Base-by-base conservation (phyloP, 345 rosid genomes). In the Citrus maxima region DNA sequence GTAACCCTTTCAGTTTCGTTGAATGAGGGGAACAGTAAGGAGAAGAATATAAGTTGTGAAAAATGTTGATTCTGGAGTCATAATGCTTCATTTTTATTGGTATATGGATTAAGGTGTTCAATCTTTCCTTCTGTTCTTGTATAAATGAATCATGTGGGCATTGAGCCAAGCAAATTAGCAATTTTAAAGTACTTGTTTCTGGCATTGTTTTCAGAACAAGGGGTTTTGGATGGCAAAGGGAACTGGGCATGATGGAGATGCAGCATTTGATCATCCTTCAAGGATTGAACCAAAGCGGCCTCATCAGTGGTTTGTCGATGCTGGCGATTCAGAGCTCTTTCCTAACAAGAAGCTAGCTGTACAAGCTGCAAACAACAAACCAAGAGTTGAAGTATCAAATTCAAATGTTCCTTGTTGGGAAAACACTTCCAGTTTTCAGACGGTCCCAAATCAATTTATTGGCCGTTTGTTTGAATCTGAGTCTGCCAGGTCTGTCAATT, bases 271-370 rank as follows among this genome's bases (percentile, higher is more conserved):
- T 83, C 84, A 82, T 74, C 77, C 88, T 80, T 84, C 94, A 2
- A 88, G 89, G 80, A 82, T 85, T 75, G 95, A 91, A 54, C 49
- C 89, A 27, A 95, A 95, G 84, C 85, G 98, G 74, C 81, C 94
- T 71, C 91, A 87, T 76, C 88, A 84, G 67, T 95, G 98, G 98
- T 90, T 93, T 85, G 67, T 85, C 3, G 91, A 86, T 80, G 80
- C 90, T 75, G 78, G 85, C 71, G 94, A 91, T 76, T 82, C 93
- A 0, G 95, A 91, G 82, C 73, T 91, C 78, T 90, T 90, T 72
- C 88, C 95, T 13, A 90, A 87, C 88, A 93, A 93, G 88, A 95
- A 88, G 85, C 98, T 89, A 86, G 92, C 91, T 22, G 75, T 84
- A 24, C 89, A 88, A 72, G 85, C 82, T 78, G 85, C 89, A 67